Evolutionary conservation across 192 early-diverging fungal genomes (phyloP), one percentile per base, ranked within the genome.

Genomic region (Backusella psychrophila): DNA sequence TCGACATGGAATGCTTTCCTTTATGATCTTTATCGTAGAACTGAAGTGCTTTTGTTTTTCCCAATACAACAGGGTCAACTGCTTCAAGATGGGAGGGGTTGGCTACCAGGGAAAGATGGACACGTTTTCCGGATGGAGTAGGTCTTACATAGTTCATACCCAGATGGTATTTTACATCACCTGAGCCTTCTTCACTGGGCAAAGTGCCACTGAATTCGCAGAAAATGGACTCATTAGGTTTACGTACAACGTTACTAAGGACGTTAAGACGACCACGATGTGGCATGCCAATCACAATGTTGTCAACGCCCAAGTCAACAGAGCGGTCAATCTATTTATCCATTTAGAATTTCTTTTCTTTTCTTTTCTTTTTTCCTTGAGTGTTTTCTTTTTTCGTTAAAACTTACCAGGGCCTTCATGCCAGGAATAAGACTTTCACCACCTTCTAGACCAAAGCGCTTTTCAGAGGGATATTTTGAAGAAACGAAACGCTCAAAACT

Each of bases 61-160:
- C 97, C 73, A 96, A 89, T n/a, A 99, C 97, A 15, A 99, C 96
- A n/a, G 96, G 96, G 81, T 99, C 93, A 5, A 95, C 96, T 36
- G 96, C 95, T 85, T 99, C 97, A 84, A 99, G 88, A 82, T 99
- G 97, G 44, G 97, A 99, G 52, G 97, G 97, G 87, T 99, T 99
- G 53, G 97, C 96, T 69, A 94, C 96, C 74, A 99, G 89, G 56
- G 96, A 97, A 72, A 99, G 89, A 86, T 98, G 94, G 74, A 99
- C 96, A 78, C 93, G 96, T 83, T 96, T 97, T 73, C 97, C 97
- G 36, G 93, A 95, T 63, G 96, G 96, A 29, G 96, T 99, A 12
- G 96, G 96, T 42, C 97, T 93, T 72, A 92, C 91, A 86, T 96
- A 97, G 90, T 95, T 97, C 94, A 95, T 93, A 74, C 94, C 94